Evolutionary conservation across 2,329 filamentous ascomycete genomes (phyloP).

Genomic region (Hypoxylon sp.): DNA sequence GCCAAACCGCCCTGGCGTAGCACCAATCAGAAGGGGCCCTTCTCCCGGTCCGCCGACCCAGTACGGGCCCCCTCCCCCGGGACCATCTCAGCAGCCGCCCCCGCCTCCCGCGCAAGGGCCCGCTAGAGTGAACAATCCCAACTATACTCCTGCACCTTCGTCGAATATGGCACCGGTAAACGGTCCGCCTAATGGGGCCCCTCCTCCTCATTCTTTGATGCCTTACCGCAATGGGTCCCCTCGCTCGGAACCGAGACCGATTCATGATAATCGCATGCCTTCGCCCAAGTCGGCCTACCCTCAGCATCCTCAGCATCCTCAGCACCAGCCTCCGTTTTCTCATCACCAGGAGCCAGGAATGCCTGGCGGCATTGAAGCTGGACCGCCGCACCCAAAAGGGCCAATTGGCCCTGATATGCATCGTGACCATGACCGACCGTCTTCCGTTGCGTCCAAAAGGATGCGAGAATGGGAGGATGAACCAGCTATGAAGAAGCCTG

Average conservation of each 20-base stretch:
- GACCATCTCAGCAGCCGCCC: conserved; percentile 54
- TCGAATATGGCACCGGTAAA: conserved; percentile 53
- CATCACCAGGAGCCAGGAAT: conserved; percentile 74
- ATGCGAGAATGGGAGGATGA: conserved; percentile 95
- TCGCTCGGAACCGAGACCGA: conserved; percentile 79
- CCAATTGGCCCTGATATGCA: conserved; percentile 73
- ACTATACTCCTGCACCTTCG: conserved; percentile 53
- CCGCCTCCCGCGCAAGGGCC: conserved; percentile 61
- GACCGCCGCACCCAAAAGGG: conserved; percentile 68
- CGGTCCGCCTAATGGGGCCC: conserved; percentile 60
- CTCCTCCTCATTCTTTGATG: conserved; percentile 66
- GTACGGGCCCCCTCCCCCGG: conserved; percentile 66
- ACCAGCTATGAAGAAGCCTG: conserved; percentile 81
- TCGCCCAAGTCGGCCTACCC: conserved; percentile 91
- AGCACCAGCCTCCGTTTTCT: conserved; percentile 77
- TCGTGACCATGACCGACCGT: conserved; percentile 76
- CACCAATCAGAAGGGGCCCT: conserved; percentile 63
- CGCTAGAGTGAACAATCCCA: conserved; percentile 56
- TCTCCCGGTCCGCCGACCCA: conserved; percentile 65
- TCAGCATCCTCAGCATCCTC: conserved; percentile 84
- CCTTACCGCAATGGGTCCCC: conserved; percentile 84
- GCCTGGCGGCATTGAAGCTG: conserved; percentile 72
- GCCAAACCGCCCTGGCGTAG: conserved; percentile 65
- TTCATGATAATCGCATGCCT: conserved; percentile 86
- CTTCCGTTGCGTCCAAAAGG: conserved; percentile 84